Evolutionary conservation across 1,284 basidiomycete genomes (phyloP), one percentile per base, ranked within the genome.

Genomic region (Earliella scabrosa): DNA sequence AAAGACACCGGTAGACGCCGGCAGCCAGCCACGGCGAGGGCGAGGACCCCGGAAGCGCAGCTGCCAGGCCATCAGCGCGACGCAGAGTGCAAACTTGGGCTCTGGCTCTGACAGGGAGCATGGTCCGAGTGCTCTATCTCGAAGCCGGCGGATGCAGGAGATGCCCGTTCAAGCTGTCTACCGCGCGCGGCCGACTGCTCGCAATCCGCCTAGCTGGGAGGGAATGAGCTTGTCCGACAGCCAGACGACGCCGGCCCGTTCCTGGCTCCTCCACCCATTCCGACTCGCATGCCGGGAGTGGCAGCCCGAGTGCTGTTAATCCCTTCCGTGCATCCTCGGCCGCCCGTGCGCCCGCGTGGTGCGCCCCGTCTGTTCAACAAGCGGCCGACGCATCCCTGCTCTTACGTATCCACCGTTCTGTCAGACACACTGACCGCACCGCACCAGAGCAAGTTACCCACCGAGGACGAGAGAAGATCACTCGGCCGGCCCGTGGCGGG

Each of bases 71-170:
- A 39, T 38, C 27, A 46, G 41, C 21, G 31, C 40, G 34, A 47
- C 26, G 24, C 18, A 32, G 41, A 20, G 31, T 16, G n/a, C 23
- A 26, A 26, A 21, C 10, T n/a, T n/a, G n/a, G n/a, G n/a, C n/a
- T n/a, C n/a, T n/a, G 34, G 16, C 20, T 36, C 21, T 45, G 45
- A 32, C 44, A 32, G 50, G 24, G 45, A 44, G 54, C 51, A 56
- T 20, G 54, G n/a, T n/a, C n/a, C n/a, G n/a, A n/a, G n/a, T 26
- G 38, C 16, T 29, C 39, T 31, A 27, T 29, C 49, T 52, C 20
- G 39, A 32, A 53, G 51, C 55, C 59, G 59, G 52, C 55, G 55
- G 55, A 52, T 45, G 46, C 45, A 54, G 58, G 54, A 55, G 56
- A 50, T 58, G 31, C 51, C 24, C 31, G 45, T 49, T 50, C 34